Evolutionary conservation across 257 asterid genomes (phyloP), one percentile per base, ranked within the genome.

Genomic region (Fraxinus cuspidata): DNA sequence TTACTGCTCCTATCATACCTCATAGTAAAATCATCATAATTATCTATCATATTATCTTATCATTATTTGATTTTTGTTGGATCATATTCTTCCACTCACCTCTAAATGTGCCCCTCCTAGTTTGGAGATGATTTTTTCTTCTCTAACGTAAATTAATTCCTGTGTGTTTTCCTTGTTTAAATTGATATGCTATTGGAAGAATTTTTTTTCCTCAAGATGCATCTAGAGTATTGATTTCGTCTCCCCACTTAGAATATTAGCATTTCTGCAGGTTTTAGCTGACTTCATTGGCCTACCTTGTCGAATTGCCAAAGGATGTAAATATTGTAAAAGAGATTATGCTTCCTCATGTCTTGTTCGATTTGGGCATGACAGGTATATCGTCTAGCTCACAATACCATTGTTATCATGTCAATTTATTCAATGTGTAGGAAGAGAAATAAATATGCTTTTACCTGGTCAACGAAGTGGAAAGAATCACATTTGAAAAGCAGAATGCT

Each of bases 271-370:
- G 99, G 99, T 89, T 72, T 87, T 96, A 72, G 99, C 99, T 60
- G 99, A 96, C 83, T 82, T 81, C 58, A 89, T 96, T 83, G 94
- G 92, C 81, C 89, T 96, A 83, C 97, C 98, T 23, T 96, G 99
- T 84, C 97, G 99, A 84, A 89, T 93, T 81, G 99, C 97, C 32
- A 96, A 86, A 83, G 99, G 99, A 82, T 96, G 99, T 86, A 93
- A 83, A 77, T 88, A 85, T 87, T 96, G 99, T 82, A 83, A 77
- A 15, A 86, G 94, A 80, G 89, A 87, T 35, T 92, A 96, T 86
- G 97, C 96, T 83, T 92, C 98, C 73, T 93, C 99, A 8, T 96
- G 99, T 83, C 97, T 96, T 66, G 96, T 96, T 83, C 97, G 91
- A 35, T 90, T 96, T 81, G 97, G 92, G 77, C 80, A 80, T 65